Base-by-base conservation (phyloP, 1,139 yeast species). In the Scheffersomyces cryptocercus region DNA sequence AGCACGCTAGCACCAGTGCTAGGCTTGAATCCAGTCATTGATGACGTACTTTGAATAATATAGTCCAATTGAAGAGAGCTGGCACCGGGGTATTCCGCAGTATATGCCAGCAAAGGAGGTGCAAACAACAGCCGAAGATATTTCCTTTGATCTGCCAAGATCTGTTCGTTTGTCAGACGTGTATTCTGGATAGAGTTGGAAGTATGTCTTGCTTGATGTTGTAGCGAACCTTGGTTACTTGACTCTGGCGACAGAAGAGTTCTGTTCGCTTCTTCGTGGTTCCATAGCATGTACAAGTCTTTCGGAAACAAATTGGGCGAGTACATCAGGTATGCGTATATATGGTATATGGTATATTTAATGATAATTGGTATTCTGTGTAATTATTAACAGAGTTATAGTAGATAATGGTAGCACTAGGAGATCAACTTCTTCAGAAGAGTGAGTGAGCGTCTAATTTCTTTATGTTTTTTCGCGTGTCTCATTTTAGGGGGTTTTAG, bases 81-180 rank as follows among this genome's bases (percentile, higher is more conserved):
- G 32, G 81, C 75, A 0, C 84, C 84, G 2, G 82, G 79, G 39
- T 64, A 61, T 16, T 74, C 79, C 0, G 82, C 73, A 0, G 81
- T 72, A 52, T 78, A 80, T 1, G 82, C 78, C 41, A 77, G 71
- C 29, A 80, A 59, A 5, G 84, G 81, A 1, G 83, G 83, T 0
- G 82, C 82, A 52, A 65, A 71, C 35, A 60, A 48, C 51, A 44
- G 58, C 26, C 59, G 53, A 13, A 54, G 45, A 41, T 52, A 51
- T 42, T 47, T 51, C 8, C 53, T 38, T 13, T 60, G 63, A 10
- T 60, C 63, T 24, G 59, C 63, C 5, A 40, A 20, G 12, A 40
- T 28, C 35, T 49, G 50, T 13, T 56, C 59, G 28, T 43, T 48
- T 9, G 51, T 31, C 9, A 20, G 26, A 5, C 26, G 26, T 20